Base-by-base conservation (phyloP, 306 rosid genomes). In the Acacia crassicarpa region DNA sequence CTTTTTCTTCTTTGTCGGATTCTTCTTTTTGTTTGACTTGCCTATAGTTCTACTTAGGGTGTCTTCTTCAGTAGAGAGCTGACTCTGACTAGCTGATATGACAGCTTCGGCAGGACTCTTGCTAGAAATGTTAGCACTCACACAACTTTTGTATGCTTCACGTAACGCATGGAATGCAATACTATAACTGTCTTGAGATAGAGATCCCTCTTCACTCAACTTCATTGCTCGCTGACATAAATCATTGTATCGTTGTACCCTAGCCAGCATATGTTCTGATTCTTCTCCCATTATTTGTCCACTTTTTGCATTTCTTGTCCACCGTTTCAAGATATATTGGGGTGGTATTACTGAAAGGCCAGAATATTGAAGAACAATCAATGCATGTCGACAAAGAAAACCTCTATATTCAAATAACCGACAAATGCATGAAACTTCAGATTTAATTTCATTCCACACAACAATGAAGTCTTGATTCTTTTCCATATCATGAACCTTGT, bases 311-410 rank as follows among this genome's bases (percentile, higher is more conserved):
- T 93, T 97, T 88, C 86, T 93, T 32, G 94, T 90, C 99, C 99
- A 95, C 79, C 99, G 87, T 72, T 91, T 93, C 83, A 95, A 93
- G 80, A 95, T 85, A 87, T 95, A 95, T 59, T 89, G 97, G 78
- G 87, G 9, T 67, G 99, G 99, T 83, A 93, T 89, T 72, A 89
- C 81, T 22, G 98, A 90, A 49, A 91, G 88, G 44, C 94, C 92
- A 81, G 94, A 92, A 72, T 89, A 91, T 85, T 95, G 99, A 79
- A 95, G 98, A 87, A 95, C 97, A 83, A 93, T 85, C 90, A 95
- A 79, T 59, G 97, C 97, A 88, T 95, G 99, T 70, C 99, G 90
- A 83, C 99, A 95, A 82, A 95, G 98, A 91, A 89, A 93, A 77
- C 99, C 99, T 87, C 83, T 93, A 85, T 92, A 93, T 89, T 95